These are phyloP conservation scores for Vigna mungo DNA, from an alignment of 306 rosid genomes.

Conservation along the genomic window DNA sequence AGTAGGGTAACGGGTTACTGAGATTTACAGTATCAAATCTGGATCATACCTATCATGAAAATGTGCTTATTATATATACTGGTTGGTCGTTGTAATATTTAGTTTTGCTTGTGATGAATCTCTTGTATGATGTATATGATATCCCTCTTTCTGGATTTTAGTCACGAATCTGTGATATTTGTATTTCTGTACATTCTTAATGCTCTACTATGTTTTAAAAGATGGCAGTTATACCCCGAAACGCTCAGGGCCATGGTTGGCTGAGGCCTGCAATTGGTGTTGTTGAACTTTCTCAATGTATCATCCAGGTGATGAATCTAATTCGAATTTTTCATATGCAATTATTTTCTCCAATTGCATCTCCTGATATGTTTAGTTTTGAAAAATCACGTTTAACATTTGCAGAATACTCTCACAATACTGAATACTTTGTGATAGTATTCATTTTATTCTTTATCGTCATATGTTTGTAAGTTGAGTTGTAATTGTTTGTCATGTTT, in stretches of 20 bases:
- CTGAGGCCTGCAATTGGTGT: slow-evolving; percentile 98
- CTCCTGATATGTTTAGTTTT: slow-evolving; percentile 1
- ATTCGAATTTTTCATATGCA: slow-evolving; percentile 5
- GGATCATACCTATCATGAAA: slow-evolving; percentile 35
- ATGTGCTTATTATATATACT: slow-evolving; percentile 17
- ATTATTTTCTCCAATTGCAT: slow-evolving; percentile 13
- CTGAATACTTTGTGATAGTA: too few species aligned
- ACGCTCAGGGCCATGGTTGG: slow-evolving; percentile 98
- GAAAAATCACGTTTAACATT: slow-evolving; percentile 7
- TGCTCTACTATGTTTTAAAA: slow-evolving; percentile 46
- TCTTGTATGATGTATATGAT: slow-evolving; percentile 30
- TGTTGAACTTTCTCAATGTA: slow-evolving; percentile 92
- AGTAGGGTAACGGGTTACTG: slow-evolving; percentile 1
- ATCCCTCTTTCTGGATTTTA: slow-evolving; percentile 35
- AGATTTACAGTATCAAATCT: slow-evolving; percentile 6
- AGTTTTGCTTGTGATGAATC: slow-evolving; percentile 29
- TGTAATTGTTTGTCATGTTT: background rate
- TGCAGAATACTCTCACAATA: background rate
- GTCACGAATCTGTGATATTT: slow-evolving; percentile 33
- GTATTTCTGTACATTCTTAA: slow-evolving; percentile 36
- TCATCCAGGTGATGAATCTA: slow-evolving; percentile 80
- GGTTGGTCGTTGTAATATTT: slow-evolving; percentile 9
- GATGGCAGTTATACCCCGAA: slow-evolving; percentile 97
- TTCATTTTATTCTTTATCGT: too few species aligned
- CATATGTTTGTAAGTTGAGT: too few species aligned